Evolutionary conservation across 1,284 basidiomycete genomes (phyloP), one percentile per base, ranked within the genome.

Genomic region (Moesziomyces sp.): DNA sequence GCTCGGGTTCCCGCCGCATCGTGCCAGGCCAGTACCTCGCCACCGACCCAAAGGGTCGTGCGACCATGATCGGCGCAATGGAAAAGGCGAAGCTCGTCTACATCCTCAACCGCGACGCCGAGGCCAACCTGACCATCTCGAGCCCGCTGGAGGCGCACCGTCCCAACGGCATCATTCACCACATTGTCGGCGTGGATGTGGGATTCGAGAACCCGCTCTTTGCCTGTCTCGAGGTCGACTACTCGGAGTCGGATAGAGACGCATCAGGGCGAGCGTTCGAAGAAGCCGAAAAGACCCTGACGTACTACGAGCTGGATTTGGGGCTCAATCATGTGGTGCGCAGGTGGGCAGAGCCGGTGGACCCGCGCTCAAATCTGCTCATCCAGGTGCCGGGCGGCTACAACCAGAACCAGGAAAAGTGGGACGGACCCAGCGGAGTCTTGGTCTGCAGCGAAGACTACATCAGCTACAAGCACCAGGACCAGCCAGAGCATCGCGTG

Each of bases 241-340:
- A 82, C 45, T 78, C 76, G 4, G 81, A 83, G n/a, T 69, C 80
- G 2, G 82, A 84, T 45, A 63, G 71, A 44, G 82, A 84, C 50
- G 72, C 80, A 10, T 69, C 80, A 18, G 82, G 81, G 38, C 78
- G 69, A 19, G 82, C 82, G 6, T 72, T 60, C 46, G 67, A 72
- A n/a, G 52, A 68, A 9, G 68, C 79, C 0, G 66, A 77, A 44
- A 83, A 84, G 67, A 51, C 64, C 23, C 67, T 84, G 34, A 80
- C 77, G n/a, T 84, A 84, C 68, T 84, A 84, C 58, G 82, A 84
- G 74, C 76, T 84, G 34, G 82, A 84, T 44, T 58, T 84, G 16
- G 81, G 82, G n/a, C 74, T 84, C 51, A 84, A 84, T 46, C 82
- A 84, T 40, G 80, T 84, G 34, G 81, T 84, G 9, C 77, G 82